These are phyloP conservation scores for Wickerhamomyces chaumierensis DNA, from an alignment of 805 yeast species.

Conservation along the genomic window DNA sequence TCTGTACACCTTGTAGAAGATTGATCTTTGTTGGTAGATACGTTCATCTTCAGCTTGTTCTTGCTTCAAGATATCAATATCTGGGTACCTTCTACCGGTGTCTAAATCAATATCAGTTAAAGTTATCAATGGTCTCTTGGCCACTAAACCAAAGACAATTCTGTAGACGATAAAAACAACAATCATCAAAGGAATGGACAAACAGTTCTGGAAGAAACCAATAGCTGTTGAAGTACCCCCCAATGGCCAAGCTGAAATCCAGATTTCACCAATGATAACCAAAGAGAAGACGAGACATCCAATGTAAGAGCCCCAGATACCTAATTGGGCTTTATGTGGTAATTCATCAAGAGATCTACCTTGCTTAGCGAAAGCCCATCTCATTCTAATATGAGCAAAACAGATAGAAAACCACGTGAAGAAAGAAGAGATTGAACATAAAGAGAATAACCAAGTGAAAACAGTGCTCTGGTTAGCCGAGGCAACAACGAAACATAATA, in stretches of 20 bases:
- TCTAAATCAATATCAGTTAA: slow-evolving; percentile 45
- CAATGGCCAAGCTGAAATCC: slow-evolving; percentile 70
- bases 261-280: slow-evolving; percentile 67
- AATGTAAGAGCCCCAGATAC: slow-evolving; percentile 53
- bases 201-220: slow-evolving; percentile 28
- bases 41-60: slow-evolving; percentile 46
- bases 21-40: slow-evolving; percentile 31
- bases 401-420: slow-evolving; percentile 58
- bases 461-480: slow-evolving; percentile 38
- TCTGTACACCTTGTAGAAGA: slow-evolving; percentile 35
- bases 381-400: slow-evolving; percentile 48
- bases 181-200: slow-evolving; percentile 26
- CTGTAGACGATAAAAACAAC: slow-evolving; percentile 22
- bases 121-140: slow-evolving; percentile 28
- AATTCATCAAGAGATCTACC: slow-evolving; percentile 63
- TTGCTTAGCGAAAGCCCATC: slow-evolving; percentile 50
- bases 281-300: slow-evolving; percentile 47
- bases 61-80: slow-evolving; percentile 41
- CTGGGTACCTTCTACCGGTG: slow-evolving; percentile 55
- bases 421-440: slow-evolving; percentile 49
- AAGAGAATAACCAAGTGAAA: slow-evolving; percentile 53
- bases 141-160: slow-evolving; percentile 25
- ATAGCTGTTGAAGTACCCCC: slow-evolving; percentile 20
- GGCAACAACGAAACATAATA: slow-evolving; percentile 47
- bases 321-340: slow-evolving; percentile 53